Evolutionary conservation across 495 filamentous ascomycete species (phyloP), one percentile per base, ranked within the genome.

Genomic region (Hypoxylon subgilvum): DNA sequence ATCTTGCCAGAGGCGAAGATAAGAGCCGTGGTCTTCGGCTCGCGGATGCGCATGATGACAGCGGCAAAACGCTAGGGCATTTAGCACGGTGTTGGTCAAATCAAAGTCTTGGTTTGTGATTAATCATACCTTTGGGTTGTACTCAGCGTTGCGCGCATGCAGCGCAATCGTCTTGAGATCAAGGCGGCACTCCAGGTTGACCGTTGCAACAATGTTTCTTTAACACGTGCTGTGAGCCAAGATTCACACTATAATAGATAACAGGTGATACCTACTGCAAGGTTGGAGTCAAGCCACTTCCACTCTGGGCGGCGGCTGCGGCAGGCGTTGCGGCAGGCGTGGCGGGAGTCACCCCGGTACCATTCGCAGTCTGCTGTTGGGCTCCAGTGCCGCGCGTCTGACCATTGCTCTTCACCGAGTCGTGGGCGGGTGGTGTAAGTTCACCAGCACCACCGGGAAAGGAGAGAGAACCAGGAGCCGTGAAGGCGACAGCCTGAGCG

Each of bases 201-300:
- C 94, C 63, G 94, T 98, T 52, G 94, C 92, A 77, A 98, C 94
- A 81, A 98, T 97, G 85, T 98, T 98, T 87, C 92, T 96, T 91
- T 72, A 79, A 27, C 75, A 78, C 72, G 73, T 74, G 75, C 77
- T 76, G 83, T 90, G 80, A 91, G 85, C 78, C 76, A 81, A 54
- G 59, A 55, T 65, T 59, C 61, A 62, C 19, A 59, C 39, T 57
- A 61, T 67, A 61, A 57, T 52, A 36, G 40, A 59, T 39, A n/a
- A 53, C 42, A 65, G 72, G 69, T 58, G 52, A 87, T 88, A 92
- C 89, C 90, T 88, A 96, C 93, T 97, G 94, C 84, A 97, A 85
- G 52, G 93, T 96, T 65, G 94, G 93, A 67, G 96, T 91, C 72
- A 98, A 90, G 66, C 94, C 94, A 79, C 88, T 91, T 59, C 89